Conservation (phyloP, 164 flowering plant genomes). For the Warburgia ugandensis region DNA sequence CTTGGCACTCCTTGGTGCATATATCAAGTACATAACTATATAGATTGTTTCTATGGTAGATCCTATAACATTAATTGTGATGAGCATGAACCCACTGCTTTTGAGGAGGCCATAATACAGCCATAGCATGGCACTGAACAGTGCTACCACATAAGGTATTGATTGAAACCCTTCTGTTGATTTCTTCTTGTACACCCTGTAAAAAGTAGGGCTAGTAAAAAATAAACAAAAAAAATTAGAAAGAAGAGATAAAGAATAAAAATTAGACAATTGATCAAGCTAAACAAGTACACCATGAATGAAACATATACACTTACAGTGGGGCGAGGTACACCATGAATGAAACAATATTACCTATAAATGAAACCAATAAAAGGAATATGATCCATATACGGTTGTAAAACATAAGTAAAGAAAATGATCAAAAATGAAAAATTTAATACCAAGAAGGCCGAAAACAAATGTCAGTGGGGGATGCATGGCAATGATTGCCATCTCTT, state of each 20-base stretch:
- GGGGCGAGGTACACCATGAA: constrained; percentile 67
- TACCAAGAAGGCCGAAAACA: constrained; percentile 58
- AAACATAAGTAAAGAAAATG: background rate
- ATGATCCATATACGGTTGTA: too few species aligned
- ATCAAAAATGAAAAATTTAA: background rate
- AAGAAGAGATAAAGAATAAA: background rate
- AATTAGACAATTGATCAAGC: background rate
- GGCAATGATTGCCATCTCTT: constrained; percentile 22
- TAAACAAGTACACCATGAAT: background rate
- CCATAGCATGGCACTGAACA: constrained; percentile 57
- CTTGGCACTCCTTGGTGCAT: constrained; percentile 42
- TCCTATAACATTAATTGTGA: constrained; percentile 55
- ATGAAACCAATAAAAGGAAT: background rate
- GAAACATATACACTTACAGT: constrained; percentile 34
- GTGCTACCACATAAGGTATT: constrained; percentile 66
- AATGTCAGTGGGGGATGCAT: constrained; percentile 22
- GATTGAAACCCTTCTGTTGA: constrained; percentile 72
- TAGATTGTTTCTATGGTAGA: constrained; percentile 38
- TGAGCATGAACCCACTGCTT: constrained; percentile 34
- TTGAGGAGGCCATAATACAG: constrained; percentile 61
- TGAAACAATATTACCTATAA: constrained; percentile 51
- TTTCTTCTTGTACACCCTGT: constrained; percentile 52
- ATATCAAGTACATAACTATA: constrained; percentile 44
- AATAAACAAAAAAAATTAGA: background rate
- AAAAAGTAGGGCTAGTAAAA: constrained; percentile 59